phyloP scores from a whole-genome alignment of 192 early-diverging fungal genomes.

The Pilaira anomala region DNA sequence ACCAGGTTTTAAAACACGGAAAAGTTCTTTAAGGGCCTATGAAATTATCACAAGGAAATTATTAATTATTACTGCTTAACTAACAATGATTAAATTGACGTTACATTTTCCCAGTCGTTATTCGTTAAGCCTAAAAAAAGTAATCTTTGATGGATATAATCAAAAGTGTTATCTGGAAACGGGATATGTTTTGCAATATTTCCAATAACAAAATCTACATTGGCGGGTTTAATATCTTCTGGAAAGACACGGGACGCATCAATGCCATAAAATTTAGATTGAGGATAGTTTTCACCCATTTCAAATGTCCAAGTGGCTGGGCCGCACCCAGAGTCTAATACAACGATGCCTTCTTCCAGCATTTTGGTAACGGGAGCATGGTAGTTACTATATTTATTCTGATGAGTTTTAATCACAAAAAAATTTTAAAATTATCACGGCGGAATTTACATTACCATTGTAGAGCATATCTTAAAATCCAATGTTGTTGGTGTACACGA shows the following conservation, averaged over 20 bases:
- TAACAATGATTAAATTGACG: too few species aligned
- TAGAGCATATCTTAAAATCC: conserved; percentile 21
- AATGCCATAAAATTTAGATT: conserved; percentile 45
- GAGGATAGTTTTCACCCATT: conserved; percentile 48
- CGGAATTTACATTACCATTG: conserved; percentile 15
- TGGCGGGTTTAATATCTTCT: conserved; percentile 27
- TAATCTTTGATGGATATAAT: conserved; percentile 19
- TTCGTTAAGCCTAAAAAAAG: not conserved
- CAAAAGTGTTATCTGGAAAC: conserved; percentile 17
- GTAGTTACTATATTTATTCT: conserved; percentile 24
- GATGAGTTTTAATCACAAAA: not conserved
- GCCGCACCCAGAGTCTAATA: conserved; percentile 33
- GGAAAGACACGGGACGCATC: conserved; percentile 44
- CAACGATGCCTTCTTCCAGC: conserved; percentile 26
- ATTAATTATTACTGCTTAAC: too few species aligned
- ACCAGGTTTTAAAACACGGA: conserved; percentile 30
- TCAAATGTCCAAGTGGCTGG: conserved; percentile 42
- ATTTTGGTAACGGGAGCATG: conserved; percentile 20
- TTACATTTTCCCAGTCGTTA: conserved; percentile 15
- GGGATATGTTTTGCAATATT: conserved; percentile 27
- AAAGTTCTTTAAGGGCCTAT: conserved; percentile 24
- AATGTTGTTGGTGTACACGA: conserved; percentile 22
- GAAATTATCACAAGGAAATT: not conserved
- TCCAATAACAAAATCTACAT: conserved; percentile 18
- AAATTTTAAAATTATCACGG: not conserved